Base-by-base conservation (phyloP, 176 grass and related monocot species). In the Carex pumila region DNA sequence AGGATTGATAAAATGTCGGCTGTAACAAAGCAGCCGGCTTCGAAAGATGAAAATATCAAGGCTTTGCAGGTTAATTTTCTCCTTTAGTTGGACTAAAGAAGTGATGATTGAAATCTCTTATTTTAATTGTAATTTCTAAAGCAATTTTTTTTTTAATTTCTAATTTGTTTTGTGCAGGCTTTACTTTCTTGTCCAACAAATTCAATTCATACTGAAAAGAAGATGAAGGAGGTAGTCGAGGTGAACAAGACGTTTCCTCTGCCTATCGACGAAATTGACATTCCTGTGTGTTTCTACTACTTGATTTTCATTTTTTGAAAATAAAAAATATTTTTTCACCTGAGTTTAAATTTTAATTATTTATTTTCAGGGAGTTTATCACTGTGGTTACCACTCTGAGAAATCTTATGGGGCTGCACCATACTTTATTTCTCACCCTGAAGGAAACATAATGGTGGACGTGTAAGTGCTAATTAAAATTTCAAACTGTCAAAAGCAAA, bases 381-480 rank as follows among this genome's bases (percentile, higher is more conserved):
- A 91, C 36, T 98, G 95, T 81, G 95, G 95, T 47, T 94, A 93
- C 47, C 91, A 98, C 87, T 93, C 86, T 41, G 59, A 93, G 41
- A 71, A 81, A 85, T 89, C 92, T 14, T 91, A 67, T 85, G 92
- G 91, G 45, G 95, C 92, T 82, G 91, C 92, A n/a, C 89, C 95
- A 14, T 98, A 98, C 87, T 84, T 93, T 45, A 84, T 95, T 67
- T 76, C 65, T 78, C 95, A 98, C 58, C 89, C 89, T 52, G 85
- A 93, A 82, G 95, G 95, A 72, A 98, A 95, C 84, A 92, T 98
- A 91, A 41, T 98, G 66, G 84, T 95, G 79, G 89, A 98, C 55
- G 90, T 91, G 95, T 98, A 92, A 86, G 57, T 58, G 92, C 91
- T 98, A 92, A 86, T 68, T 58, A 63, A 34, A 41, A 61, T 60